Percentiles rank a stretch among this genome's conserved stretches.
phyloP scores from a whole-genome alignment of 192 early-diverging fungal species.

The Diversispora epigaea region DNA sequence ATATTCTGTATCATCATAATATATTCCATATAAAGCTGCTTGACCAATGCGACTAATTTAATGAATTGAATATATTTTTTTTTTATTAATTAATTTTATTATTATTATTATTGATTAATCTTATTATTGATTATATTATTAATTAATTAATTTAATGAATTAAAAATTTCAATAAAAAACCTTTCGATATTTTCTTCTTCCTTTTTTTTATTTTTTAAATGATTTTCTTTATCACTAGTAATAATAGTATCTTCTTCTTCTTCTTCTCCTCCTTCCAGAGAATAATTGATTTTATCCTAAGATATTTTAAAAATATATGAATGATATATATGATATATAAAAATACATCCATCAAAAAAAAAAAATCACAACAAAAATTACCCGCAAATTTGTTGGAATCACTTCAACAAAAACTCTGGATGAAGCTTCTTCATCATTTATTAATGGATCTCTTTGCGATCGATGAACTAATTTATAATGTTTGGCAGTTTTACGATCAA shows the following conservation, averaged over 20 bases:
- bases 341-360: conserved; percentile 12
- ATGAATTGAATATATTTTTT: background rate
- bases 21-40: conserved; percentile 87
- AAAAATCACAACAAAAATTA: too few relatives aligned
- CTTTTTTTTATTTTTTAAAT: too few relatives aligned
- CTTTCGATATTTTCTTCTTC: too few relatives aligned
- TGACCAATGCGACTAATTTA: conserved; percentile 53
- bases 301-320: background rate
- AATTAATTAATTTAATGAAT: too few relatives aligned
- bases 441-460: conserved; percentile 90
- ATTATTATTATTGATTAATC: background rate
- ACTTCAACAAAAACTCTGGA: conserved; percentile 80
- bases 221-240: too few relatives aligned
- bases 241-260: too few relatives aligned
- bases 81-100: background rate
- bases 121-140: background rate
- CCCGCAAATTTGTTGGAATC: conserved; percentile 62
- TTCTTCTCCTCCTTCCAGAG: too few relatives aligned
- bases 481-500: conserved; percentile 81
- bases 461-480: conserved; percentile 93
- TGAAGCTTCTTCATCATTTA: conserved; percentile 77
- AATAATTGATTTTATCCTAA: too few relatives aligned
- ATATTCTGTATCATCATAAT: conserved; percentile 88
- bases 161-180: too few relatives aligned
- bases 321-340: conserved; percentile 20